Conservation (phyloP, 2,329 filamentous ascomycete species). For the Colletotrichum incanum region DNA sequence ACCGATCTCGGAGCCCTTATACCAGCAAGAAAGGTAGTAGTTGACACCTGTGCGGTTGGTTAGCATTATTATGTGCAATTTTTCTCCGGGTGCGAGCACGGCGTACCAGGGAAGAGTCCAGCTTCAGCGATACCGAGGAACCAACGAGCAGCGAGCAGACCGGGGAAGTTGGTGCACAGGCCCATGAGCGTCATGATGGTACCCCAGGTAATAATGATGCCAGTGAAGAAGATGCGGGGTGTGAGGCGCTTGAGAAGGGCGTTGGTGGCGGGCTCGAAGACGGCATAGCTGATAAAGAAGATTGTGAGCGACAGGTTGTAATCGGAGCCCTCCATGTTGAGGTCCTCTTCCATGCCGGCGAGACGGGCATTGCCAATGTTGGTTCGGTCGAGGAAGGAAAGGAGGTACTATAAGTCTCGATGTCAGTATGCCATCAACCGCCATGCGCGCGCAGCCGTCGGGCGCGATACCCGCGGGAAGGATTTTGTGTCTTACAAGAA, state of each 20-base stretch:
- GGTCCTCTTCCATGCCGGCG: slow-evolving; percentile 48
- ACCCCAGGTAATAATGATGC: slow-evolving; percentile 71
- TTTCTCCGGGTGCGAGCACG: background rate
- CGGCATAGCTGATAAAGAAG: slow-evolving; percentile 80
- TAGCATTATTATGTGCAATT: background rate
- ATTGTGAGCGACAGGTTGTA: slow-evolving; percentile 75
- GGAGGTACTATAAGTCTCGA: slow-evolving; percentile 43
- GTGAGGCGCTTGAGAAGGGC: slow-evolving; percentile 75
- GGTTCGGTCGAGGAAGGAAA: slow-evolving; percentile 50
- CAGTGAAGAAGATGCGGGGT: slow-evolving; percentile 76
- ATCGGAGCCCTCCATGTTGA: slow-evolving; percentile 55
- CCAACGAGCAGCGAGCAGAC: slow-evolving; percentile 66
- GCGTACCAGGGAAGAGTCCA: slow-evolving; percentile 72
- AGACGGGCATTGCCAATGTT: slow-evolving; percentile 50
- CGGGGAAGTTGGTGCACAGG: slow-evolving; percentile 60
- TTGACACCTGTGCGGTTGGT: slow-evolving; percentile 61
- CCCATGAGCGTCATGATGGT: slow-evolving; percentile 65
- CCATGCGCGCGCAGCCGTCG: background rate
- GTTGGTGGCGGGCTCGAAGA: slow-evolving; percentile 77
- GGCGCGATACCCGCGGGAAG: too few relatives aligned
- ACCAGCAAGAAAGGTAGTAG: slow-evolving; percentile 84
- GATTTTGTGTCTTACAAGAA: slow-evolving; percentile 35
- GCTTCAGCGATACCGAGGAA: slow-evolving; percentile 77
- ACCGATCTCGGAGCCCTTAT: slow-evolving; percentile 82
- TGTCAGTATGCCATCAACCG: slow-evolving; percentile 9